Percentiles rank a stretch among this genome's conserved stretches.
phyloP scores from a whole-genome alignment of 2,329 filamentous ascomycete genomes.

The Talaromyces sp. region DNA sequence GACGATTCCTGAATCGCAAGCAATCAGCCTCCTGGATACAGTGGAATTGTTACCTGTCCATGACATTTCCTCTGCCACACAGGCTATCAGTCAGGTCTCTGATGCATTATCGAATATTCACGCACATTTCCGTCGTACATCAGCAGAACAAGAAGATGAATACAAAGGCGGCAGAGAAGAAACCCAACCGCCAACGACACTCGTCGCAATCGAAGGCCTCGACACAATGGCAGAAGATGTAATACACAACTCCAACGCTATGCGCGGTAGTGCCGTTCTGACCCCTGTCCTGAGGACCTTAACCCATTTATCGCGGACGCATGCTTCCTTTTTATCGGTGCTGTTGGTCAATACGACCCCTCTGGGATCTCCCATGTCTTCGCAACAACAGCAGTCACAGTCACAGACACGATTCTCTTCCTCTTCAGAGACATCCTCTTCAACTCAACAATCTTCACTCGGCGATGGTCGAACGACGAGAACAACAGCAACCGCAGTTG shows the following conservation, averaged over 20 bases:
- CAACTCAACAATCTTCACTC: background rate
- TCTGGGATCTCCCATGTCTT: constrained; percentile 16
- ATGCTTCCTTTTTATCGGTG: constrained; percentile 27
- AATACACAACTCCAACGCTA: constrained; percentile 35
- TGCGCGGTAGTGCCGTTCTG: constrained; percentile 31
- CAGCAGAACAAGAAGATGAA: background rate
- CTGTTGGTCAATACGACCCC: constrained; percentile 35
- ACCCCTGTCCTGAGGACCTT: constrained; percentile 29
- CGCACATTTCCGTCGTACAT: constrained; percentile 14
- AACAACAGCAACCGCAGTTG: background rate
- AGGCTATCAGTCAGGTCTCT: constrained; percentile 30
- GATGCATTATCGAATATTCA: constrained; percentile 21
- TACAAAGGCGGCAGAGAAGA: background rate
- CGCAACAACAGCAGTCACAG: background rate
- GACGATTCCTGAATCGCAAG: constrained; percentile 21
- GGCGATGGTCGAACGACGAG: background rate
- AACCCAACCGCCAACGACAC: constrained; percentile 10
- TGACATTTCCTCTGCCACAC: constrained; percentile 25
- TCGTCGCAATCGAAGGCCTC: constrained; percentile 34
- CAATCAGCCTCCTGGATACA: constrained; percentile 27
- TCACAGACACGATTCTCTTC: background rate
- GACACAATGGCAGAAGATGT: constrained; percentile 33
- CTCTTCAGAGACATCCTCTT: too few relatives aligned
- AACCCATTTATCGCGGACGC: constrained; percentile 28
- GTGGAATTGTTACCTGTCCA: constrained; percentile 33